phyloP scores from a whole-genome alignment of 495 filamentous ascomycete genomes.

The Aspergillus homomorphus region DNA sequence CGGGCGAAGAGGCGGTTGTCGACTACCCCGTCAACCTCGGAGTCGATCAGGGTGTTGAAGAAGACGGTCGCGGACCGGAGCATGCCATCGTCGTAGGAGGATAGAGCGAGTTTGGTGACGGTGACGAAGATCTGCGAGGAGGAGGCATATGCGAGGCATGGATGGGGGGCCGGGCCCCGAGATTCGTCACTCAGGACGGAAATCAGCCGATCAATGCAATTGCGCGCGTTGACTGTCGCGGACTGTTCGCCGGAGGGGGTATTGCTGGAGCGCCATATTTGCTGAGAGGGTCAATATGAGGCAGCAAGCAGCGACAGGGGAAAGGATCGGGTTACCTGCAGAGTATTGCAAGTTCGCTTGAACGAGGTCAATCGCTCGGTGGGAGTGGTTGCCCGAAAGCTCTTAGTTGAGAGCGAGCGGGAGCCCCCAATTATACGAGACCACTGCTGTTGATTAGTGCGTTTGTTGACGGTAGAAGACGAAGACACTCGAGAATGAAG shows the following conservation, averaged over 20 bases:
- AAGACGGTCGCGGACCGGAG: conserved; percentile 77
- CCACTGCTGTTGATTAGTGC: conserved; percentile 56
- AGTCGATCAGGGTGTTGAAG: conserved; percentile 88
- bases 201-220: conserved; percentile 64
- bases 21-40: conserved; percentile 90
- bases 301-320: not conserved
- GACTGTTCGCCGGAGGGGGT: conserved; percentile 48
- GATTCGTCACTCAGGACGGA: conserved; percentile 83
- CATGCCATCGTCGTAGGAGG: conserved; percentile 73
- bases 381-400: conserved; percentile 67
- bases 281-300: conserved; percentile 42
- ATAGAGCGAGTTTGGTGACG: conserved; percentile 78
- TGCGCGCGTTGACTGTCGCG: conserved; percentile 48
- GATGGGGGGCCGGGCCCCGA: conserved; percentile 79
- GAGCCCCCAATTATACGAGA: conserved; percentile 85
- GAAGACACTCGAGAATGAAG: not conserved
- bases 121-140: conserved; percentile 82
- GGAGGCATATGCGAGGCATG: conserved; percentile 80
- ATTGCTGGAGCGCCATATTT: conserved; percentile 73
- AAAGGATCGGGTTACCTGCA: conserved; percentile 58
- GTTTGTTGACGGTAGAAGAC: conserved; percentile 2
- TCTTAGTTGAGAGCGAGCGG: conserved; percentile 58
- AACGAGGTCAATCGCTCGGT: conserved; percentile 85
- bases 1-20: conserved; percentile 79
- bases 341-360: conserved; percentile 79